Base-by-base conservation (phyloP, 768 basidiomycete genomes). In the Suillus cothurnatus region DNA sequence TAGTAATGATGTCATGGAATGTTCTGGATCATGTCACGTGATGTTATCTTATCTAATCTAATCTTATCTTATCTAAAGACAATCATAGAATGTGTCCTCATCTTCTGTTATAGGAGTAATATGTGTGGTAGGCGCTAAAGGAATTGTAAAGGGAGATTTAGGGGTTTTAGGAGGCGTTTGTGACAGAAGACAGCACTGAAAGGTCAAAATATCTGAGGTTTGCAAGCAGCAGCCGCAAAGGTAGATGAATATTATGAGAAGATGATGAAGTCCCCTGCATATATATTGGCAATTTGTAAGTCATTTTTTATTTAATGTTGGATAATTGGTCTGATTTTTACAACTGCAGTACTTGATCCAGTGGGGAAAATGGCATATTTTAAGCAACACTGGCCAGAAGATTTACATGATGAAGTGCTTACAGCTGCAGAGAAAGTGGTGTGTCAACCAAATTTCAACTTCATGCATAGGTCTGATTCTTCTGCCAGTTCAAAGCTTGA, bases 261-360 rank as follows among this genome's bases (percentile, higher is more conserved):
- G 45, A 47, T 4, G 0, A 47, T 5, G 4, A 4, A n/a, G 21
- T n/a, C 21, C 9, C 45, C 45, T n/a, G 45, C 45, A 12, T 47
- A 47, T n/a, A 12, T 47, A 47, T 4, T 47, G n/a, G 45, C 45
- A n/a, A n/a, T 47, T 2, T 47, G 45, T 47, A 12, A 47, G 45
- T 1, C 9, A 4, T 45, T n/a, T 0, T 47, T n/a, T n/a, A 23
- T n/a, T 45, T 21, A 43, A 41, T 41, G 4, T 21, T 47, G 1
- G 4, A 47, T n/a, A 45, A 45, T 45, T 2, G 1, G 3, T 45
- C 43, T 47, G 4, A 47, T 47, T 4, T 11, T 31, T 23, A 15
- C 15, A 21, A 32, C 5, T 59, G 23, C 6, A 75, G 74, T 76
- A 15, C 67, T 77, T 7, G 52, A 77, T 62, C 74, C 73, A 26